Percentiles rank a stretch among this genome's conserved stretches.
Evolutionary conservation across 352 stramenopile species (phyloP).

Genomic region (Pythium grandisporangium): DNA sequence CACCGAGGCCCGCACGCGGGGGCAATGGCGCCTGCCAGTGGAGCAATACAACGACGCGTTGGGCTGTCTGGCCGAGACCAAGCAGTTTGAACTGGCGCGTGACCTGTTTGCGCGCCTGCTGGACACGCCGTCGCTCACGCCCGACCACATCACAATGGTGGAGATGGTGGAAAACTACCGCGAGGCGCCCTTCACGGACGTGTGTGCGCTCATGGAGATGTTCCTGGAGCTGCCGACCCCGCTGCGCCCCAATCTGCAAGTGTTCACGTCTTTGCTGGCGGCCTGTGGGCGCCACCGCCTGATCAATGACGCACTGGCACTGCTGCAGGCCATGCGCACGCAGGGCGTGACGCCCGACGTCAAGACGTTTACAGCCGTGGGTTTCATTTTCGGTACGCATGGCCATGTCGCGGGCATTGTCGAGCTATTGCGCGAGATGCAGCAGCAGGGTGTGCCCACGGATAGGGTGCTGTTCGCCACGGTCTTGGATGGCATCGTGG

Average conservation of each 20-base stretch:
- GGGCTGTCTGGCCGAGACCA: constrained; percentile 46
- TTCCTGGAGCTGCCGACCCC: constrained; percentile 54
- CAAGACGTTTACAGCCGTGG: constrained; percentile 60
- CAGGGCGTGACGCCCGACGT: constrained; percentile 36
- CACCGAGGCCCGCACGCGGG: constrained; percentile 26
- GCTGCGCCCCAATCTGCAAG: constrained; percentile 50
- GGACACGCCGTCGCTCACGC: constrained; percentile 36
- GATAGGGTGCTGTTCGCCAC: constrained; percentile 63
- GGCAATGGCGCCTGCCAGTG: constrained; percentile 45
- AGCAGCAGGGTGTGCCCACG: constrained; percentile 14
- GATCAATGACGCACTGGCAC: constrained; percentile 40
- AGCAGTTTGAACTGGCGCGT: constrained; percentile 33
- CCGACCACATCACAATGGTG: constrained; percentile 70
- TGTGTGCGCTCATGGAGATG: constrained; percentile 62
- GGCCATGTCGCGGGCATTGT: constrained; percentile 40
- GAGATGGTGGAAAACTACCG: constrained; percentile 68
- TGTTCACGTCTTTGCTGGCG: constrained; percentile 67
- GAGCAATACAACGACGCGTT: constrained; percentile 77
- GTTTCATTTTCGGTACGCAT: constrained; percentile 50
- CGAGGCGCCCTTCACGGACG: constrained; percentile 39
- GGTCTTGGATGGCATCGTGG: constrained; percentile 44
- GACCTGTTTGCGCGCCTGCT: constrained; percentile 59
- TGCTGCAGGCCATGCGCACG: constrained; percentile 42
- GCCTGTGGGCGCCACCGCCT: constrained; percentile 50
- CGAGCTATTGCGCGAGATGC: constrained; percentile 36